Percentiles rank a stretch among this genome's conserved stretches.
Conservation (phyloP, 73 alveolate genomes). For the Paramecium pentaurelia region DNA sequence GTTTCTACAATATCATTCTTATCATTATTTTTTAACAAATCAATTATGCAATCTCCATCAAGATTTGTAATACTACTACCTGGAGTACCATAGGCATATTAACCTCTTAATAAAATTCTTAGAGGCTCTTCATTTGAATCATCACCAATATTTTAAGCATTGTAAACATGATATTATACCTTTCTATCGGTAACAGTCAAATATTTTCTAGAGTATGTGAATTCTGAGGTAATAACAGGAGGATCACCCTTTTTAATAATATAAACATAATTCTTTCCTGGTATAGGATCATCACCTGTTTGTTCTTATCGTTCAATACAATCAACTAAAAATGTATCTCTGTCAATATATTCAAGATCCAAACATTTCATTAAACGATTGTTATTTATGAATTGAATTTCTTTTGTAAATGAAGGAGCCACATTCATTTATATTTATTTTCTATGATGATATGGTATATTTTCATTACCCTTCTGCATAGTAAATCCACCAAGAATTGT, state of each 20-base stretch:
- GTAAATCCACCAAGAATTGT: background rate
- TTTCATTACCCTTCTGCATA: background rate
- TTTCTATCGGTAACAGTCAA: background rate
- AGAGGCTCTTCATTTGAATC: background rate
- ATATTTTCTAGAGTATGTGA: background rate
- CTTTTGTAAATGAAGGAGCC: background rate
- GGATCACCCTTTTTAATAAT: background rate
- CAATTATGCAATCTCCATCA: slow-evolving; percentile 23
- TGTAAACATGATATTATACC: slow-evolving; percentile 7
- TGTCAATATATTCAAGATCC: background rate
- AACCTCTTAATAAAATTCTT: slow-evolving; percentile 13
- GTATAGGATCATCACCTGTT: background rate
- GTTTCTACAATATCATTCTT: background rate
- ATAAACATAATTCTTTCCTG: background rate
- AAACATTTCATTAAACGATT: background rate
- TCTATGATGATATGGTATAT: background rate
- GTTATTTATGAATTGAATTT: background rate
- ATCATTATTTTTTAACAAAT: background rate
- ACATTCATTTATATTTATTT: background rate
- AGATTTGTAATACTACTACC: background rate
- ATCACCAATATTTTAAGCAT: background rate
- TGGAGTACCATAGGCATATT: slow-evolving; percentile 12
- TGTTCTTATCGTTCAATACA: background rate
- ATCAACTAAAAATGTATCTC: slow-evolving; percentile 18
- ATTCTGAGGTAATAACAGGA: background rate